phyloP scores from a whole-genome alignment of 352 stramenopile genomes.

The Pythium apleroticum region DNA sequence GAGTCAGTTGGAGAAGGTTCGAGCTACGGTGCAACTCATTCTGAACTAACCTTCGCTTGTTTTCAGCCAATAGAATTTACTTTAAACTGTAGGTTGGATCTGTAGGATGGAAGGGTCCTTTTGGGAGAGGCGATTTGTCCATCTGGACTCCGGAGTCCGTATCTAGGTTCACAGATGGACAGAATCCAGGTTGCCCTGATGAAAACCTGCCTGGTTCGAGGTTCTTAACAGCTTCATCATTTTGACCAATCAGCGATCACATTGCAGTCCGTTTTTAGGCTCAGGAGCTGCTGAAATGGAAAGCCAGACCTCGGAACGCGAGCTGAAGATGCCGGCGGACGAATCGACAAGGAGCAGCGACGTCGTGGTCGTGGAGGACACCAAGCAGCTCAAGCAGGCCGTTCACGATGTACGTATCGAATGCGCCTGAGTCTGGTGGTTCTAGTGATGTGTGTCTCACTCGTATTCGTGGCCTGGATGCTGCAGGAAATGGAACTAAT shows the following conservation, averaged over 20 bases:
- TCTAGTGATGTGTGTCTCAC: background rate
- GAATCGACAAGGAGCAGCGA: slow-evolving; percentile 4
- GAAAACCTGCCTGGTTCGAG: too few relatives aligned
- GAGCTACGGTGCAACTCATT: background rate
- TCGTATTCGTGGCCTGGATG: background rate
- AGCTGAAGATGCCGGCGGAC: slow-evolving; percentile 6
- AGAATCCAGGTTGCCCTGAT: background rate
- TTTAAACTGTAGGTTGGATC: too few relatives aligned
- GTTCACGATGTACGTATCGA: slow-evolving; percentile 47
- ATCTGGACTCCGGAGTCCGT: background rate
- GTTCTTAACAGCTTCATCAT: background rate
- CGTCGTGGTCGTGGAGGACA: slow-evolving; percentile 46
- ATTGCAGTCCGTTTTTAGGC: slow-evolving; percentile 1
- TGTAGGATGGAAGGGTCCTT: background rate
- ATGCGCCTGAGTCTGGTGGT: background rate
- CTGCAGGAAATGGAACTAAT: slow-evolving; percentile 72
- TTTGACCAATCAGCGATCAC: slow-evolving; percentile 12
- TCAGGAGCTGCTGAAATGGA: slow-evolving; percentile 1
- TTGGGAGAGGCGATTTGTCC: background rate
- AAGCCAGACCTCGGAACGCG: slow-evolving; percentile 9
- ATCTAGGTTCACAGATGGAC: background rate
- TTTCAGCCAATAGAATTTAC: slow-evolving; percentile 2
- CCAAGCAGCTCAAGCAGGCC: slow-evolving; percentile 60
- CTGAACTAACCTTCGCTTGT: background rate
- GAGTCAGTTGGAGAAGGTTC: slow-evolving; percentile 8